Conservation (phyloP, 2,329 filamentous ascomycete species). For the Microdochium nivale region DNA sequence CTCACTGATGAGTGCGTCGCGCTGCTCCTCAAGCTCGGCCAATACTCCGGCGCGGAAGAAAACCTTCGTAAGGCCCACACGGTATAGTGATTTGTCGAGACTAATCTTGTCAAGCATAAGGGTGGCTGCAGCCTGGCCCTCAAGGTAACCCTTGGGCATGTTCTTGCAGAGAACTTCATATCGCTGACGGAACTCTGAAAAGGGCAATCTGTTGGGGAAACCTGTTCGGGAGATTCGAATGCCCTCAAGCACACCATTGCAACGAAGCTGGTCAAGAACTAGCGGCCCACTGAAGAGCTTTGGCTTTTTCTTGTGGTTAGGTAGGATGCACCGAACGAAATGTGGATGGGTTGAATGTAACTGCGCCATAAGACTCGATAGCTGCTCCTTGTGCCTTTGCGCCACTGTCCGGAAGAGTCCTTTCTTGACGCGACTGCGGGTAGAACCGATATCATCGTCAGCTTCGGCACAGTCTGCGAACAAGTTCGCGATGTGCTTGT, state of each 20-base stretch:
- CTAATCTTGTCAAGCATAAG: conserved; percentile 86
- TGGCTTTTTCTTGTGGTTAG: conserved; percentile 94
- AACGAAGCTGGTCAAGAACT: conserved; percentile 95
- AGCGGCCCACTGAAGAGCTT: conserved; percentile 87
- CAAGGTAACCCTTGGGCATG: conserved; percentile 84
- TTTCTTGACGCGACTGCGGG: conserved; percentile 82
- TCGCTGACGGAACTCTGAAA: conserved; percentile 87
- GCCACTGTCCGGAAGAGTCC: conserved; percentile 94
- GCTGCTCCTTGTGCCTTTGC: conserved; percentile 93
- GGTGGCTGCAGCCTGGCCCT: conserved; percentile 76
- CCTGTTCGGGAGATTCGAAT: conserved; percentile 95
- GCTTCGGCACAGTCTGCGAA: conserved; percentile 82
- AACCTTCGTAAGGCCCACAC: conserved; percentile 92
- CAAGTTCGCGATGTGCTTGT: conserved; percentile 74
- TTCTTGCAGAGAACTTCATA: conserved; percentile 89
- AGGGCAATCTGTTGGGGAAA: conserved; percentile 87
- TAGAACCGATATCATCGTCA: conserved; percentile 63
- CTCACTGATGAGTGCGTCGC: conserved; percentile 84
- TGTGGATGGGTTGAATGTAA: conserved; percentile 95
- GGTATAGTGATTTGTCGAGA: conserved; percentile 78
- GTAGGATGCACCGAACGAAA: conserved; percentile 94
- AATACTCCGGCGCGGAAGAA: conserved; percentile 96
- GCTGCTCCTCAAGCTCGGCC: conserved; percentile 91
- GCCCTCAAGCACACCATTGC: conserved; percentile 97
- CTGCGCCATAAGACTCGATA: conserved; percentile 92